phyloP scores from a whole-genome alignment of 768 basidiomycete species.

The Naganishia kalamii region DNA sequence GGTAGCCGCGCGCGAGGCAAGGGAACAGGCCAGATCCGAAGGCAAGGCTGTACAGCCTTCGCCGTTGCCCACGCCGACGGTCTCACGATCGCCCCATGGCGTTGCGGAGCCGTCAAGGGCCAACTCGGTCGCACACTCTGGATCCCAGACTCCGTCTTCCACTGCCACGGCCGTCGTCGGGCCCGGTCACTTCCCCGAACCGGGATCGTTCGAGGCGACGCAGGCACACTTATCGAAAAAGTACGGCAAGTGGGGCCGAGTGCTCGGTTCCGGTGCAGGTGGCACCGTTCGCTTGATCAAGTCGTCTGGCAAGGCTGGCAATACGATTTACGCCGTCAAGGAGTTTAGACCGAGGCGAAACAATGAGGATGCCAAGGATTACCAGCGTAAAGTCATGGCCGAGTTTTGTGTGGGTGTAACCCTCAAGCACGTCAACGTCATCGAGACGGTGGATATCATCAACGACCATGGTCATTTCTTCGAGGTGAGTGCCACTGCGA shows the following conservation, averaged over 20 bases:
- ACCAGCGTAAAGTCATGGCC: slow-evolving; percentile 98
- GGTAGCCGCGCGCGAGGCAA: slow-evolving; percentile 4
- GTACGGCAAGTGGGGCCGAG: slow-evolving; percentile 97
- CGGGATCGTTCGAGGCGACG: slow-evolving; percentile 44
- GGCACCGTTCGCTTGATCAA: slow-evolving; percentile 96
- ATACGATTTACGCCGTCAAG: slow-evolving; percentile 87
- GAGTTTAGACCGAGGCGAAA: slow-evolving; percentile 85
- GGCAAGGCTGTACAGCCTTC: slow-evolving; percentile 13
- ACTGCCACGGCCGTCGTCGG: slow-evolving; percentile 36
- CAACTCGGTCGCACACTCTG: slow-evolving; percentile 15
- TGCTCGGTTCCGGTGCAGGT: slow-evolving; percentile 93
- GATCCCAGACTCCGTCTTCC: slow-evolving; percentile 30
- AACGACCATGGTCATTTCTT: slow-evolving; percentile 97
- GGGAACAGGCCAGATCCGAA: neutral
- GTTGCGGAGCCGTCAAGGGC: neutral
- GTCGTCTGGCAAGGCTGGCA: slow-evolving; percentile 70
- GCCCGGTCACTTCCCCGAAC: slow-evolving; percentile 43
- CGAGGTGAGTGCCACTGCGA: slow-evolving; percentile 61
- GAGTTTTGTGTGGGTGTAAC: slow-evolving; percentile 87
- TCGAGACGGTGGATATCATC: slow-evolving; percentile 96
- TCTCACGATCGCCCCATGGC: neutral
- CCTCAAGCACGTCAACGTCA: slow-evolving; percentile 90
- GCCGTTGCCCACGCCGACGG: slow-evolving; percentile 21
- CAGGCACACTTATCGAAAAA: slow-evolving; percentile 81
- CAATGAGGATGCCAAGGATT: slow-evolving; percentile 90